Percentiles rank a stretch among this genome's conserved stretches.
These are phyloP conservation scores for Thalassiosira profunda DNA, from an alignment of 108 stramenopile species.

Conservation along the genomic window DNA sequence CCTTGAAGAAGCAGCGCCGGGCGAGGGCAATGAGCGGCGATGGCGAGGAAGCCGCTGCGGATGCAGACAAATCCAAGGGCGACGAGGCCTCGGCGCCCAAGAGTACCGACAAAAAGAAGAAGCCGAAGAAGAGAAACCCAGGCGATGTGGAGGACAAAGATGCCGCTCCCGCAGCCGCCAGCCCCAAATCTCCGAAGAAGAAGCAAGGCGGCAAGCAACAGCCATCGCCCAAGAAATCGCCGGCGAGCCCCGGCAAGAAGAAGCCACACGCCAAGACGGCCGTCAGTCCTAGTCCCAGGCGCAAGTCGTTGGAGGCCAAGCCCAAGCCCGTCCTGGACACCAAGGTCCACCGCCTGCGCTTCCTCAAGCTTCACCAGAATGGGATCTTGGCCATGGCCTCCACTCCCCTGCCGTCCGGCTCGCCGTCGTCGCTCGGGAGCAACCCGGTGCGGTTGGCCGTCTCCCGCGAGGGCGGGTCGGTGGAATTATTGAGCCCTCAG, in stretches of 20 bases:
- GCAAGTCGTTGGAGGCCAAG: not conserved
- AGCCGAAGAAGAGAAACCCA: constrained; percentile 1
- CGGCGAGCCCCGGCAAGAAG: too few species aligned
- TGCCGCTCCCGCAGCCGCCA: not conserved
- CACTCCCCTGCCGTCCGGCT: constrained; percentile 17
- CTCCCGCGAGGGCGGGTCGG: constrained; percentile 69
- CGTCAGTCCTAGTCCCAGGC: not conserved
- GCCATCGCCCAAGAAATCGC: constrained; percentile 9
- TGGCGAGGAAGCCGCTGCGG: too few species aligned
- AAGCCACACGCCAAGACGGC: too few species aligned
- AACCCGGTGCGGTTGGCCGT: constrained; percentile 39
- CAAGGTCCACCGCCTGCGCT: constrained; percentile 75
- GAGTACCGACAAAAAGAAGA: constrained; percentile 16
- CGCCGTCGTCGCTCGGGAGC: constrained; percentile 15
- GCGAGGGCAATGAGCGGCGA: not conserved
- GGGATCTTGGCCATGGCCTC: constrained; percentile 63
- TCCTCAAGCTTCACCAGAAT: constrained; percentile 61
- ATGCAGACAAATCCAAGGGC: too few species aligned
- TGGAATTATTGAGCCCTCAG: constrained; percentile 60
- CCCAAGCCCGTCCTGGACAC: constrained; percentile 55
- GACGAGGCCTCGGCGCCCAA: not conserved
- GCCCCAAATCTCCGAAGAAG: not conserved
- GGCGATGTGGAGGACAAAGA: not conserved
- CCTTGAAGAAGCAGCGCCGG: not conserved
- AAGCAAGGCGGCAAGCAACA: constrained; percentile 12